Base-by-base conservation (phyloP, 768 basidiomycete species). In the Xerocomellus intermedius region DNA sequence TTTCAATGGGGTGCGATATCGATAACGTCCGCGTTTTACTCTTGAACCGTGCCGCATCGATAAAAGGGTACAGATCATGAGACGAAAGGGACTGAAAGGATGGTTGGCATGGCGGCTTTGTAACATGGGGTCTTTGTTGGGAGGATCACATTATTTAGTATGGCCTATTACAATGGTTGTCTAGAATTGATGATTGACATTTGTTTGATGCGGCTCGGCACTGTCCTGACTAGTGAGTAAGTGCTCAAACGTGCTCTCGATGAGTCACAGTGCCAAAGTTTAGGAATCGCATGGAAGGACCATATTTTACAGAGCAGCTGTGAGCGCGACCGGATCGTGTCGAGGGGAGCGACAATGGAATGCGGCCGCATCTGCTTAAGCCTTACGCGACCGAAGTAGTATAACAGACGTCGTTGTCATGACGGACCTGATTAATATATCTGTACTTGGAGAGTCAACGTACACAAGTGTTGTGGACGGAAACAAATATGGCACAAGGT, bases 381-480 rank as follows among this genome's bases (percentile, higher is more conserved):
- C 37, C 36, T 48, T 38, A 41, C 46, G n/a, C 33, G 24, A 45
- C 56, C n/a, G 26, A 48, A 43, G 47, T 24, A 39, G 43, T 37
- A 50, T n/a, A n/a, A n/a, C n/a, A 49, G 35, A n/a, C n/a, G n/a
- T n/a, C n/a, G 36, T 26, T 47, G 50, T 48, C 42, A 52, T 42
- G n/a, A 48, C 10, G 55, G 51, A 36, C 68, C 67, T 69, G 58
- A 24, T 24, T 26, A 69, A 69, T 69, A 51, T 69, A 56, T 28
- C 68, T 61, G 30, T 48, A 55, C 62, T 63, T 32, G 57, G 59
- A 24, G 17, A 24, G 17, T 54, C 52, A 50, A 57, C 43, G 54
- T 67, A 57, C 54, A 63, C 45, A 7, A 6, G 12, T 7, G 4
- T n/a, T 19, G 16, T 17, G 6, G 16, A 37, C 8, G 46, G 42